phyloP scores from a whole-genome alignment of 495 filamentous ascomycete genomes.

The Schizothecium vesticola region DNA sequence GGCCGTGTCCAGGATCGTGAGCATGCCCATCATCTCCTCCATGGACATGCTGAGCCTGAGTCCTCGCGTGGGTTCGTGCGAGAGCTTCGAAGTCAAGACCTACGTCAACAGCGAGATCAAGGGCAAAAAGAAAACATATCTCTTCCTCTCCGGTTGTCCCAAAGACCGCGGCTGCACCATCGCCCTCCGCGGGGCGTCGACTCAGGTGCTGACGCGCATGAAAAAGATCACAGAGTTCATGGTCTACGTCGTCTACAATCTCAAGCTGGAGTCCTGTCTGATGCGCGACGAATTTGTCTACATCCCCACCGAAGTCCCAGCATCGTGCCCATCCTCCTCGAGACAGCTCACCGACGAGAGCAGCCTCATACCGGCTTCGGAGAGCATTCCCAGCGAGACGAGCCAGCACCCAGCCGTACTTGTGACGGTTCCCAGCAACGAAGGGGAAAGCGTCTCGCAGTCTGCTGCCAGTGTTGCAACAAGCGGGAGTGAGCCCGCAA shows the following conservation, averaged over 20 bases:
- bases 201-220: constrained; percentile 63
- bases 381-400: not conserved
- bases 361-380: constrained; percentile 1
- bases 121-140: constrained; percentile 84
- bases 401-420: constrained; percentile 14
- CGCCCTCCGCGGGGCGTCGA: constrained; percentile 77
- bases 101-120: constrained; percentile 71
- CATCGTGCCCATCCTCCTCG: constrained; percentile 13
- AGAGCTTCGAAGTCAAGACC: constrained; percentile 90
- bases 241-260: constrained; percentile 96
- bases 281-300: constrained; percentile 94
- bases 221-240: constrained; percentile 98
- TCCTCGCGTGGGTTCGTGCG: constrained; percentile 71
- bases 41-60: constrained; percentile 88
- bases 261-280: constrained; percentile 90
- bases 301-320: constrained; percentile 60
- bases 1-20: constrained; percentile 84
- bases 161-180: constrained; percentile 95
- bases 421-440: constrained; percentile 22
- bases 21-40: constrained; percentile 87
- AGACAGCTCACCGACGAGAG: constrained; percentile 25
- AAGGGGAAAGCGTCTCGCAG: constrained; percentile 18
- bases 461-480: not conserved
- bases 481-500: constrained; percentile 6
- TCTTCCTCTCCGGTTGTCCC: constrained; percentile 89